Percentiles rank a stretch among this genome's conserved stretches.
Conservation (phyloP, 805 yeast species). For the Cyberlindnera meyerae region DNA sequence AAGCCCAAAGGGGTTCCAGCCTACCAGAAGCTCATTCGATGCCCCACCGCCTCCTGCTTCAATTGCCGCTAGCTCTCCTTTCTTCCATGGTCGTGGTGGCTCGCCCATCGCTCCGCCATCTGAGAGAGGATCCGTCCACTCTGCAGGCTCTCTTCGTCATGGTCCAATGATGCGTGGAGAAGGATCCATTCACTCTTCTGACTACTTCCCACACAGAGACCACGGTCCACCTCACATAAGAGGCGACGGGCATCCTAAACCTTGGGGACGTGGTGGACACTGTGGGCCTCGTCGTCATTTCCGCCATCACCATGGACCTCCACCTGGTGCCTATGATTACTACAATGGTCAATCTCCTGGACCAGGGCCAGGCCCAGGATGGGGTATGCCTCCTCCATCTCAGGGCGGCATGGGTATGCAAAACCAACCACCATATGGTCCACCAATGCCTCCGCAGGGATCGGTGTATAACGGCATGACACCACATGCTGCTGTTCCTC, state of each 20-base stretch:
- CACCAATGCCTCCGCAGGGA: too few relatives aligned
- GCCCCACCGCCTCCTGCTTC: conserved; percentile 7
- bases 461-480: too few relatives aligned
- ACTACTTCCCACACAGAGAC: conserved; percentile 5
- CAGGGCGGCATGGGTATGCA: background rate
- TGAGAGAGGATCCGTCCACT: conserved; percentile 4
- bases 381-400: conserved; percentile 4
- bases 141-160: conserved; percentile 11
- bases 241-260: background rate
- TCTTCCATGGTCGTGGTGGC: conserved; percentile 9
- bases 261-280: conserved; percentile 1
- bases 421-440: too few relatives aligned
- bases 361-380: background rate
- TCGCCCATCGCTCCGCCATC: conserved; percentile 6
- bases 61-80: conserved; percentile 14
- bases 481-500: too few relatives aligned
- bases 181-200: too few relatives aligned
- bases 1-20: conserved; percentile 5
- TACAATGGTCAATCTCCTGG: background rate
- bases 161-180: too few relatives aligned
- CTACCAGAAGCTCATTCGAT: conserved; percentile 5
- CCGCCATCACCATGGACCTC: conserved; percentile 1
- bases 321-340: too few relatives aligned
- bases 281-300: background rate
- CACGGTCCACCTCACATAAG: background rate